phyloP scores from a whole-genome alignment of 1,284 basidiomycete genomes.

The Puccinia coronata region DNA sequence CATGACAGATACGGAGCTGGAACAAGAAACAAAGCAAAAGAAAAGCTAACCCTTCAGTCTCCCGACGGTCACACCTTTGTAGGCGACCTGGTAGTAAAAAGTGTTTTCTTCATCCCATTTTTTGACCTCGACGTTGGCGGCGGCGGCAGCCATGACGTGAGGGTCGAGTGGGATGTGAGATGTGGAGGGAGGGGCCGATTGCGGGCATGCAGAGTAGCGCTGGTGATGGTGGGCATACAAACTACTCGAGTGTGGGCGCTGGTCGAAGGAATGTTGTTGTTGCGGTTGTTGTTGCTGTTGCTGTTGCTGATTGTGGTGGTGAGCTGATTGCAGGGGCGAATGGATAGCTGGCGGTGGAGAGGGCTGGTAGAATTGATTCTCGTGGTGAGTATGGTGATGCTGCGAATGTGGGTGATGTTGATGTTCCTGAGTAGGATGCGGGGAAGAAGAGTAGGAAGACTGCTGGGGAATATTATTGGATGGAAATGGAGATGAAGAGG shows the following conservation, averaged over 20 bases:
- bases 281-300: background rate
- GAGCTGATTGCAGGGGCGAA: background rate
- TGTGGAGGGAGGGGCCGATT: background rate
- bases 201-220: constrained; percentile 8
- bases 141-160: constrained; percentile 8
- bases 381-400: constrained; percentile 6
- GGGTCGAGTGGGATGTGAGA: constrained; percentile 26
- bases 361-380: background rate
- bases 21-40: background rate
- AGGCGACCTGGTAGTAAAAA: constrained; percentile 38
- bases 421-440: constrained; percentile 7
- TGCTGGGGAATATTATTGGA: background rate
- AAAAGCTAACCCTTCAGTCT: constrained; percentile 26
- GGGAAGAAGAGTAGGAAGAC: constrained; percentile 12
- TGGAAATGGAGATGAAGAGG: constrained; percentile 12
- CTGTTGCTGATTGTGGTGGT: background rate
- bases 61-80: constrained; percentile 20
- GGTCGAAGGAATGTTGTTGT: background rate
- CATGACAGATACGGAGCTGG: no score
- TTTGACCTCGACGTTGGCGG: constrained; percentile 31
- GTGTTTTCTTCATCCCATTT: constrained; percentile 45
- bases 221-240: background rate
- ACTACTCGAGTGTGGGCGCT: constrained; percentile 17
- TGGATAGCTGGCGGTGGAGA: background rate
- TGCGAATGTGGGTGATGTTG: background rate